A percentile compares a stretch with the other conserved stretches of the same genome.
Evolutionary conservation across 306 rosid species (phyloP).

Genomic region (Mimosa pudica): DNA sequence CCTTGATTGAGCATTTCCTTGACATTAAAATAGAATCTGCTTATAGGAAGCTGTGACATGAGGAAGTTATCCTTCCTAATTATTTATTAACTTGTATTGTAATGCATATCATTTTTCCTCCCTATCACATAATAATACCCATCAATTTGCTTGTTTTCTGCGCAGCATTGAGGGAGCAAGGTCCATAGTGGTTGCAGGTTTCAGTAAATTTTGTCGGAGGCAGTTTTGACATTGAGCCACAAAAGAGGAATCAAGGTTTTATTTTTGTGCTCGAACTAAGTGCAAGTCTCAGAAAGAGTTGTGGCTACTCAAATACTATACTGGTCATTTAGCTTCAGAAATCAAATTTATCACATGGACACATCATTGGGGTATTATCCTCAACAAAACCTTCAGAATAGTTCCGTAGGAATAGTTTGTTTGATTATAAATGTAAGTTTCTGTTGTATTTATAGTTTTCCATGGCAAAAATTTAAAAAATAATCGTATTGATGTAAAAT

Average conservation of each 20-base stretch:
- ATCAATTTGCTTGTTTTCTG: constrained; percentile 15
- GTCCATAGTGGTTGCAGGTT: constrained; percentile 18
- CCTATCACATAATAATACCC: constrained; percentile 4
- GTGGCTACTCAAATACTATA: constrained; percentile 10
- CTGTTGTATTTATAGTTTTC: background rate
- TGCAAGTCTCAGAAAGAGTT: background rate
- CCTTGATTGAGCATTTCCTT: background rate
- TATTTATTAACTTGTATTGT: constrained; percentile 13
- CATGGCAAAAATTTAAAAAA: constrained; percentile 7
- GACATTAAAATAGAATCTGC: background rate
- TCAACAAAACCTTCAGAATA: background rate
- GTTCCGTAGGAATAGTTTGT: background rate
- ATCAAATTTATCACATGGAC: constrained; percentile 21
- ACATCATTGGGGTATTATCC: constrained; percentile 15
- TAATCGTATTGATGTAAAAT: background rate
- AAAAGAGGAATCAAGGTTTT: constrained; percentile 21
- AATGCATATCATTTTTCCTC: background rate
- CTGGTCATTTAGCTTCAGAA: background rate
- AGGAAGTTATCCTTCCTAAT: constrained; percentile 6
- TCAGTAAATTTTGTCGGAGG: constrained; percentile 27
- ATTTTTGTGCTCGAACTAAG: constrained; percentile 18
- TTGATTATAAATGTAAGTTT: background rate
- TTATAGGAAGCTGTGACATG: constrained; percentile 8
- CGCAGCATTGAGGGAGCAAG: constrained; percentile 26
- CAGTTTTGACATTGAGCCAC: constrained; percentile 26